These are phyloP conservation scores for Teunomyces tritomae DNA, from an alignment of 805 yeast genomes.

Conservation along the genomic window DNA sequence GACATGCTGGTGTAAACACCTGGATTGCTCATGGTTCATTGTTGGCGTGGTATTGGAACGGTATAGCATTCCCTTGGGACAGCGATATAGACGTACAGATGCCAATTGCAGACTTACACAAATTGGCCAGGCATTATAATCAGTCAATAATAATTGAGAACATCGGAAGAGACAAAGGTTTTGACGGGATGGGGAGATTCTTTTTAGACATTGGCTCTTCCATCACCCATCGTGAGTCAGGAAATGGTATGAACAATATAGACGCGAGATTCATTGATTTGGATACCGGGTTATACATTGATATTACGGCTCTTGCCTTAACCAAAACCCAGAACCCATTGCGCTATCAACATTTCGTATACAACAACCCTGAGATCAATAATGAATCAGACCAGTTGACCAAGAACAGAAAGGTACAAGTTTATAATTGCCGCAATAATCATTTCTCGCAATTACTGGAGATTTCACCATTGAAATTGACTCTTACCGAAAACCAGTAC, in stretches of 20 bases:
- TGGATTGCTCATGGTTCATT: slow-evolving; percentile 24
- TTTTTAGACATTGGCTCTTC: slow-evolving; percentile 24
- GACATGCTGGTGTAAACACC: slow-evolving; percentile 18
- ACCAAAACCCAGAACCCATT: slow-evolving; percentile 25
- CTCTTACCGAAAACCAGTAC: slow-evolving; percentile 16
- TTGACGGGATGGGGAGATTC: slow-evolving; percentile 19
- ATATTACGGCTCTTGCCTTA: slow-evolving; percentile 30
- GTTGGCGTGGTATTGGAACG: slow-evolving; percentile 24
- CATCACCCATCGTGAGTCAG: slow-evolving; percentile 33
- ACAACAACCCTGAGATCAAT: slow-evolving; percentile 10
- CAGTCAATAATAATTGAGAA: slow-evolving; percentile 19
- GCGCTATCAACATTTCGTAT: slow-evolving; percentile 1
- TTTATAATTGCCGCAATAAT: slow-evolving; percentile 40
- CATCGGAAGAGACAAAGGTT: slow-evolving; percentile 9
- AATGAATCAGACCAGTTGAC: not conserved
- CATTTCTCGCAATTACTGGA: slow-evolving; percentile 27
- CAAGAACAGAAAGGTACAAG: slow-evolving; percentile 12
- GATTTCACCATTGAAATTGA: slow-evolving; percentile 16
- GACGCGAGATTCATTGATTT: slow-evolving; percentile 25
- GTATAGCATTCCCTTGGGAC: slow-evolving; percentile 24
- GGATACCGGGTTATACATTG: slow-evolving; percentile 26
- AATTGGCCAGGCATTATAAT: slow-evolving; percentile 18
- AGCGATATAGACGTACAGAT: slow-evolving; percentile 23
- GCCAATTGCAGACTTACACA: slow-evolving; percentile 21
- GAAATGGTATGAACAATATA: slow-evolving; percentile 43